Evolutionary conservation across 1,139 yeast genomes (phyloP), one percentile per base, ranked within the genome.

Genomic region (Candida sanyaensis): DNA sequence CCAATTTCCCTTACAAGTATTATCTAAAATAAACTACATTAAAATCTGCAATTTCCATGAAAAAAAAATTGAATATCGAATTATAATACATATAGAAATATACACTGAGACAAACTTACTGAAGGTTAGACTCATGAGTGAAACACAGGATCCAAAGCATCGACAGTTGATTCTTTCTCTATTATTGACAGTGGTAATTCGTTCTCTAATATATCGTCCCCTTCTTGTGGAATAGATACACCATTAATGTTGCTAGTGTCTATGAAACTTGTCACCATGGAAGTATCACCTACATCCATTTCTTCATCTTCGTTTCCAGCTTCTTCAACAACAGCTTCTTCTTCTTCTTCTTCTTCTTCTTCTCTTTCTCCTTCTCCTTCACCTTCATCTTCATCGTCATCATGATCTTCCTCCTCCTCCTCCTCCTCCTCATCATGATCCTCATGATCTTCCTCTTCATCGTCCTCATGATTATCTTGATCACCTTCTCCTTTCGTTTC

Each of bases 71-170:
- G 9, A 26, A 33, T 23, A n/a, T n/a, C 30, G 7, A 30, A 29
- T 30, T 40, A 40, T 30, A 29, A 29, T 40, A 30, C 36, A 40
- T 28, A 40, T 6, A 21, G 28, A n/a, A 32, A 24, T 32, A 41
- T 12, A 32, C 37, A 11, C 32, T 41, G 6, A 17, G 21, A 6
- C 28, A 6, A 26, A 26, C 28, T n/a, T 32, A 33, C 21, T n/a
- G 37, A 9, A 4, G 3, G 6, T 10, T 21, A 13, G 21, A 4
- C 3, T 39, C 34, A 49, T 27, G 48, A 60, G 49, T 63, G 58
- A 46, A 63, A 61, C 4, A 56, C 62, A 11, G 67, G 67, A 48
- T 63, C 67, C 48, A 63, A 53, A 28, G 43, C 43, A 17, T 54
- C 57, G 4, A 45, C 51, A 4, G 57, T 51, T 13, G 60, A 53